Base-by-base conservation (phyloP, 495 filamentous ascomycete genomes). In the Penicillium nucicola region DNA sequence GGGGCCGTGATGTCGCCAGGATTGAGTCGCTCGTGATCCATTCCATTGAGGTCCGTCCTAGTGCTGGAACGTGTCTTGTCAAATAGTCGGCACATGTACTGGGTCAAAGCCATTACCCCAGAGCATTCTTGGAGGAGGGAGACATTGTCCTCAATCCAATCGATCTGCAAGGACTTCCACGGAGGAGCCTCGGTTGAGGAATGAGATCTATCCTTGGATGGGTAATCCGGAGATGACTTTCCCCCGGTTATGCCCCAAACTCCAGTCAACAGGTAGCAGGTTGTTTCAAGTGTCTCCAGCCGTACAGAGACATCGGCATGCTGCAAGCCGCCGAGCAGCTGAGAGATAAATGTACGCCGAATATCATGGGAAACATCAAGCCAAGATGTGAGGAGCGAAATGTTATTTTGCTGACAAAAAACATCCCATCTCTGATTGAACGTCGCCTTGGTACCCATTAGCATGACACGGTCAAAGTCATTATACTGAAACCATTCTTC, bases 401-500 rank as follows among this genome's bases (percentile, higher is more conserved):
- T 67, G 55, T 58, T 55, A 45, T 66, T 55, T 22, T 56, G 53
- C 23, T 61, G 62, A 64, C 44, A 71, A 48, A 79, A 83, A 12
- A 68, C 66, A 32, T 55, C 58, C 84, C 84, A 88, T 57, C 80
- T 75, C 51, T 77, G 76, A 41, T 88, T 77, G 59, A 95, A 96
- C 3, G 82, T 83, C 19, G 80, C 68, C 58, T 88, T 89, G 30
- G 86, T 84, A 32, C 81, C 76, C 35, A 84, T 76, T 41, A 93
- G 68, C 74, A 79, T 77, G 37, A 68, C 72, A 38, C 87, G 79
- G 49, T 90, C 87, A 66, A 88, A 90, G 50, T 91, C 87, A 39
- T 72, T 78, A 69, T 98, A 97, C 40, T 84, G 79, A 67, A 98
- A 98, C 92, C 92, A 97, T 69, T 97, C 93, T 57, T 96, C 89